phyloP scores from a whole-genome alignment of 1,284 basidiomycete genomes.

The Ganoderma lucidum region DNA sequence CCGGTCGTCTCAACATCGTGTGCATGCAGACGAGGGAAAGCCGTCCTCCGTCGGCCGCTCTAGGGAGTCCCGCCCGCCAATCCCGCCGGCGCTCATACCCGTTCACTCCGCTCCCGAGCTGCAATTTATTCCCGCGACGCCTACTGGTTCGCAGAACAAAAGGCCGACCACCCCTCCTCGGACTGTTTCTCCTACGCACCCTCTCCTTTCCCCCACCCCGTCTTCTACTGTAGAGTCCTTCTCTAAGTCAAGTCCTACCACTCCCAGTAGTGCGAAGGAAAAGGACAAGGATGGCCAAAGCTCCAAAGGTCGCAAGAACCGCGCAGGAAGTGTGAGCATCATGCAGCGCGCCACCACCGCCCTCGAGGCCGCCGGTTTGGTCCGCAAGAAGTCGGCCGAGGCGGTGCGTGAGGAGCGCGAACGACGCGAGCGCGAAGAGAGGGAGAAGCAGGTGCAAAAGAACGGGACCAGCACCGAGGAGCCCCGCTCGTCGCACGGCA shows the following conservation, averaged over 20 bases:
- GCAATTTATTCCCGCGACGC: slow-evolving; percentile 77
- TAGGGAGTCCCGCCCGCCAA: slow-evolving; percentile 35
- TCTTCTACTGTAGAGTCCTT: slow-evolving; percentile 57
- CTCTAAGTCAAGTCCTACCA: slow-evolving; percentile 67
- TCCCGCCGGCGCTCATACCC: slow-evolving; percentile 34
- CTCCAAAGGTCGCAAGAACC: slow-evolving; percentile 66
- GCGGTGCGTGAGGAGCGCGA: slow-evolving; percentile 51
- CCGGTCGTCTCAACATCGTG: slow-evolving; percentile 20
- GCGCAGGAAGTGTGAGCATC: slow-evolving; percentile 90
- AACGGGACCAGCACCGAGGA: slow-evolving; percentile 57
- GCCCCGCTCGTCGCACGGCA: slow-evolving; percentile 67
- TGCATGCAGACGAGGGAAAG: slow-evolving; percentile 27
- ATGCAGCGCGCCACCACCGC: slow-evolving; percentile 94
- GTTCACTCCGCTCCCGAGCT: slow-evolving; percentile 60
- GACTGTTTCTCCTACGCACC: slow-evolving; percentile 53
- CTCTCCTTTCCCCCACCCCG: slow-evolving; percentile 66
- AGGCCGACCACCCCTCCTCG: slow-evolving; percentile 62
- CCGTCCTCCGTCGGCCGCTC: slow-evolving; percentile 26
- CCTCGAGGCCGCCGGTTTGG: slow-evolving; percentile 80
- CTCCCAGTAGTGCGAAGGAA: slow-evolving; percentile 58
- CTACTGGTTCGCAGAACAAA: slow-evolving; percentile 54
- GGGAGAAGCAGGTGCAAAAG: slow-evolving; percentile 52
- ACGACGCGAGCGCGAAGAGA: slow-evolving; percentile 58
- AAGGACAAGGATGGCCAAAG: slow-evolving; percentile 45
- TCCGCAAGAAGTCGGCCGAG: slow-evolving; percentile 82